These are phyloP conservation scores for Ocimum tenuiflorum DNA, from an alignment of 257 asterid species.

Conservation along the genomic window DNA sequence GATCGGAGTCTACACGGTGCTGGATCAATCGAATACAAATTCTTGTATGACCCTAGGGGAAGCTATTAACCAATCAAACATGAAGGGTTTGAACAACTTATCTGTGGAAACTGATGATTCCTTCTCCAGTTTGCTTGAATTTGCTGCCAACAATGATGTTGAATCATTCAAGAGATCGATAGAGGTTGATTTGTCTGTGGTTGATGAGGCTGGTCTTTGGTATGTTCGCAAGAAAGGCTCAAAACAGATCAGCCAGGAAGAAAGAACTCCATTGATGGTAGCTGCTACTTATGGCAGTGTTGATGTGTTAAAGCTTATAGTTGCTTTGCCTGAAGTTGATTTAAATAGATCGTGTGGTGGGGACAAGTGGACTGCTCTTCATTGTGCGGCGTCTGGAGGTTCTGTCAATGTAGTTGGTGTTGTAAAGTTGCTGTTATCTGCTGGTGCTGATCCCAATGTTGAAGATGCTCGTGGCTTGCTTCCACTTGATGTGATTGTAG, in stretches of 20 bases:
- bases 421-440: constrained; percentile 57
- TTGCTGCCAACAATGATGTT: constrained; percentile 68
- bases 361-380: constrained; percentile 79
- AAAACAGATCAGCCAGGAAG: constrained; percentile 56
- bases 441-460: constrained; percentile 80
- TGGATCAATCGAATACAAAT: constrained; percentile 31
- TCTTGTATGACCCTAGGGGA: constrained; percentile 18
- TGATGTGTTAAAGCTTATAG: constrained; percentile 71
- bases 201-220: constrained; percentile 76
- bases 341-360: constrained; percentile 63
- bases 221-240: constrained; percentile 64
- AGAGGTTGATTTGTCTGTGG: constrained; percentile 53
- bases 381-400: constrained; percentile 86
- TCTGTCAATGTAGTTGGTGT: constrained; percentile 45
- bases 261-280: constrained; percentile 85
- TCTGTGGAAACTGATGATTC: constrained; percentile 57
- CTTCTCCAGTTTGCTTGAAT: constrained; percentile 71
- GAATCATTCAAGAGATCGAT: constrained; percentile 60
- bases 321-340: constrained; percentile 70
- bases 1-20: constrained; percentile 45
- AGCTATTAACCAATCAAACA: constrained; percentile 18
- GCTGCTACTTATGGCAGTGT: constrained; percentile 80
- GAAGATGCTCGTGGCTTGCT: constrained; percentile 58
- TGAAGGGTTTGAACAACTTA: constrained; percentile 36
- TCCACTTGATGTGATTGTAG: constrained; percentile 59